Conservation (phyloP, 306 rosid species). For the Lathyrus sativus region DNA sequence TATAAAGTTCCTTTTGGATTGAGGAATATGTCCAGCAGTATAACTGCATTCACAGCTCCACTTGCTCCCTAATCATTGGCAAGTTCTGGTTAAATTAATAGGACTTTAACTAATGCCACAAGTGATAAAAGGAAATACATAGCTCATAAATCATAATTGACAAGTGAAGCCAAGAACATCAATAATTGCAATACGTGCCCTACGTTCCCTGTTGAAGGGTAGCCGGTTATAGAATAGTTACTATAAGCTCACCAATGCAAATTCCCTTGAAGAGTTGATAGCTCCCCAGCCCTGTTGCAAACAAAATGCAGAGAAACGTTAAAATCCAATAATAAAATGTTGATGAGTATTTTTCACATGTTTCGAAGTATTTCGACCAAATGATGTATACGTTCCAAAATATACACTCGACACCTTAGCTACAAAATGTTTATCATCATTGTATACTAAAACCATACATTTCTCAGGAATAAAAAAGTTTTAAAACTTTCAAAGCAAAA, state of each 20-base stretch:
- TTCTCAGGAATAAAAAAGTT: neutral
- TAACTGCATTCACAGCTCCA: conserved; percentile 81
- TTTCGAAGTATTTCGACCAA: conserved; percentile 25
- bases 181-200: conserved; percentile 2
- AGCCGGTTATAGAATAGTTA: conserved; percentile 29
- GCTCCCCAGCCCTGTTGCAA: conserved; percentile 51
- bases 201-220: conserved; percentile 12
- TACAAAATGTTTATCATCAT: conserved; percentile 12
- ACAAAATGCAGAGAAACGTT: conserved; percentile 18
- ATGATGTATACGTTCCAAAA: conserved; percentile 27
- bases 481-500: conserved; percentile 26
- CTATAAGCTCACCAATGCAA: conserved; percentile 62
- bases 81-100: conserved; percentile 34
- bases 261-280: conserved; percentile 42
- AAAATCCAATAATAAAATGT: conserved; percentile 17
- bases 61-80: conserved; percentile 78
- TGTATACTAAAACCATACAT: conserved; percentile 23
- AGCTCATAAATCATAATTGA: conserved; percentile 32
- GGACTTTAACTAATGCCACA: conserved; percentile 26
- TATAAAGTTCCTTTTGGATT: conserved; percentile 66
- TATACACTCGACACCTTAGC: conserved; percentile 19
- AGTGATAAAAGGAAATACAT: conserved; percentile 21
- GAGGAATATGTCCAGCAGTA: conserved; percentile 85
- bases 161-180: conserved; percentile 34
- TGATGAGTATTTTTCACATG: conserved; percentile 25